Base-by-base conservation (phyloP, 192 early-diverging fungal species). In the Kickxella alabastrina region DNA sequence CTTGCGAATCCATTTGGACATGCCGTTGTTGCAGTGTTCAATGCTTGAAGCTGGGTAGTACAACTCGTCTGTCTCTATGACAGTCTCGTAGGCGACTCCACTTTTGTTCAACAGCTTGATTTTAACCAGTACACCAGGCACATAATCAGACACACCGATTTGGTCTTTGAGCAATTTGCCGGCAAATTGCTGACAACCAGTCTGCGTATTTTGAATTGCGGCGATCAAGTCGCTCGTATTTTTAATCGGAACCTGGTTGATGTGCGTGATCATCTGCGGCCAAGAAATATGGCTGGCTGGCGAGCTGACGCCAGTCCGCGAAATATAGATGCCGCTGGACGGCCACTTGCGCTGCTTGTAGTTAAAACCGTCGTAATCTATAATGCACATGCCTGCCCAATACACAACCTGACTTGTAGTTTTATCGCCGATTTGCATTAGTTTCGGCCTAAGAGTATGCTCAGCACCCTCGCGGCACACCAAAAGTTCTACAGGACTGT, bases 311-410 rank as follows among this genome's bases (percentile, higher is more conserved):
- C 23, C 10, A 23, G 25, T 39, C 18, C 5, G 15, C 13, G 21
- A 15, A 24, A 50, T 37, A 22, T 25, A 50, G 13, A 50, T 24
- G 24, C 49, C 49, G 18, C 21, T 19, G 1, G 34, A 24, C 3
- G 49, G 49, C 49, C 49, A 50, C 10, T 50, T 50, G 21, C 36
- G 21, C 22, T 50, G 34, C 24, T 39, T 50, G 17, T 27, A 23
- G 29, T 39, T 50, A 23, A 39, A 12, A 9, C 36, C 49, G 15
- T n/a, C 39, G 24, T 25, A 39, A 10, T 17, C 17, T 13, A 43
- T 37, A 9, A 59, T 41, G 15, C 39, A 41, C 39, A 49, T 49
- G 21, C 57, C 57, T 6, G 38, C 15, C 57, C 57, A 59, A 13
- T 39, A 6, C 4, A 49, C 57, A 23, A 59, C 23, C 6, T 22